Conservation (phyloP, 2,329 filamentous ascomycete genomes). For the Byssoonygena ceratinophila region DNA sequence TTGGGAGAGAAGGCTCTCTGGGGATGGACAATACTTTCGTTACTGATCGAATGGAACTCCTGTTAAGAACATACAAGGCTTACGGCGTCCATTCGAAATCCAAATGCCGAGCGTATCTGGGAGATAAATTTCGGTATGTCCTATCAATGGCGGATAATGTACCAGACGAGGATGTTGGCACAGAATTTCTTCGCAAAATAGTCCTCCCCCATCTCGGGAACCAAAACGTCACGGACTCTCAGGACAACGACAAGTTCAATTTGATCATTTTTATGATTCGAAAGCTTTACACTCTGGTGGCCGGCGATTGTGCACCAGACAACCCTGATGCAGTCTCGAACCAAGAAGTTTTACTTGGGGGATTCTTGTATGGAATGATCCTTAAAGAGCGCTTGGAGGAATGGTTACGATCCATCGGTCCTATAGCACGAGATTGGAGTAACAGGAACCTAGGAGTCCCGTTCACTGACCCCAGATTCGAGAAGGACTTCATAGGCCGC, state of each 20-base stretch:
- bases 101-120: slow-evolving; percentile 75
- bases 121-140: slow-evolving; percentile 81
- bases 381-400: slow-evolving; percentile 92
- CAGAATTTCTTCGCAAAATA: slow-evolving; percentile 80
- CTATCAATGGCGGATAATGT: slow-evolving; percentile 74
- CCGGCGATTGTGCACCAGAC: slow-evolving; percentile 83
- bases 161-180: slow-evolving; percentile 78
- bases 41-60: slow-evolving; percentile 82
- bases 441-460: slow-evolving; percentile 42
- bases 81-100: slow-evolving; percentile 74
- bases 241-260: slow-evolving; percentile 86
- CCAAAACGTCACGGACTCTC: slow-evolving; percentile 66
- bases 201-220: slow-evolving; percentile 87
- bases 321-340: slow-evolving; percentile 96
- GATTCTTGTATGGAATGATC: slow-evolving; percentile 89
- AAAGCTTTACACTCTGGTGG: slow-evolving; percentile 86
- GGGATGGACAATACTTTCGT: slow-evolving; percentile 81
- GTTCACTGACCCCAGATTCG: slow-evolving; percentile 68
- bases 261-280: slow-evolving; percentile 92
- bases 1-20: slow-evolving; percentile 65
- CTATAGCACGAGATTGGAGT: slow-evolving; percentile 45
- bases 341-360: slow-evolving; percentile 86
- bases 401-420: slow-evolving; percentile 59
- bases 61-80: slow-evolving; percentile 84
- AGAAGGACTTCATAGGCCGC: slow-evolving; percentile 64